Base-by-base conservation (phyloP, 1,284 basidiomycete genomes). In the Nidula niveotomentosa region DNA sequence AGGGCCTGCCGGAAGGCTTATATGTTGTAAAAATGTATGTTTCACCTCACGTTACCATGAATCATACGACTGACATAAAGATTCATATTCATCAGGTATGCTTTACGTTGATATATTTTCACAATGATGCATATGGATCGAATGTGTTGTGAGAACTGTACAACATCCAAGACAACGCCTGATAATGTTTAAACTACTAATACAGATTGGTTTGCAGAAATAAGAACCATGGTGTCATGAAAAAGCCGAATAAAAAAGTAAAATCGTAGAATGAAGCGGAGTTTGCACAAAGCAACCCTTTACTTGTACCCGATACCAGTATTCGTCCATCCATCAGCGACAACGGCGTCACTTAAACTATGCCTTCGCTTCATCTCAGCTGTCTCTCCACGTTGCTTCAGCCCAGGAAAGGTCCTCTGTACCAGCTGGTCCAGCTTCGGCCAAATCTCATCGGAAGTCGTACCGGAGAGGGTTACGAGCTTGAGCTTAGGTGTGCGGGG, bases 361-460 rank as follows among this genome's bases (percentile, higher is more conserved):
- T 76, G 76, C 53, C 75, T 75, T 55, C 76, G 74, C 60, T 72
- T 74, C 51, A 60, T 68, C 52, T 76, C 74, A 46, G 69, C 69
- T 13, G 69, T 69, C 36, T 76, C 74, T n/a, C 66, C 61, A n/a
- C 81, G 77, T 65, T 84, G 80, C 53, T 75, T 78, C 53, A 91
- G 64, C 6, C 65, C 62, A 2, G 89, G 85, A 63, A 88, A 89
- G 6, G 76, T 68, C n/a, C 75, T 71, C 48, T 75, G 72, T 13
- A 94, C 73, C 17, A 83, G 72, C 36, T 70, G 70, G 55, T 92
- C 88, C 5, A 96, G 78, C 61, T 87, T 77, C 1, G 92, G 93
- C 92, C 93, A 96, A 61, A 98, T 97, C 74, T 97, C 93, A 69
- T 98, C 93, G 18, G 91, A 94, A 13, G 93, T 93, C 58, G 80